phyloP scores from a whole-genome alignment of 306 rosid species.

The barrel medic (Medicago truncatula) region DNA sequence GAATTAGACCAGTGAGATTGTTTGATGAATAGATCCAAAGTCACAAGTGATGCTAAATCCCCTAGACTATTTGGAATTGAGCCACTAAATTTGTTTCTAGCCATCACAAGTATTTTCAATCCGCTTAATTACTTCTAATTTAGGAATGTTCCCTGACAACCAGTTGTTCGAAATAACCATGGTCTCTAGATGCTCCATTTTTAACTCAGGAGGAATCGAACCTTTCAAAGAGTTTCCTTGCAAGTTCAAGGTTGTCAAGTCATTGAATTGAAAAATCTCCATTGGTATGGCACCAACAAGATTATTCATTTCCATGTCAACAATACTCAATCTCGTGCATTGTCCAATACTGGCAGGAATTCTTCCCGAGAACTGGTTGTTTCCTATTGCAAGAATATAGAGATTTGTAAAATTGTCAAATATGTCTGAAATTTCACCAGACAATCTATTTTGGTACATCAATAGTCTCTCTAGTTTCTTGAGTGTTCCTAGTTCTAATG shows the following conservation, averaged over 20 bases:
- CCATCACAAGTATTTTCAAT: conserved; percentile 34
- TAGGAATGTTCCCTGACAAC: conserved; percentile 45
- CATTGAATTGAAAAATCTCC: conserved; percentile 45
- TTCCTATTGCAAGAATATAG: background rate
- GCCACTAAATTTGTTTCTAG: conserved; percentile 48
- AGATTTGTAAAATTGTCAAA: conserved; percentile 51
- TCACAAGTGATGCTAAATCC: conserved; percentile 37
- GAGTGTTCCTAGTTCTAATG: conserved; percentile 43
- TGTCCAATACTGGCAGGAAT: conserved; percentile 45
- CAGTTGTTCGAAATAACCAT: conserved; percentile 39
- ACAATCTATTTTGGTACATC: conserved; percentile 31
- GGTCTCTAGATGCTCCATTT: conserved; percentile 44
- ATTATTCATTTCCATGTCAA: conserved; percentile 34
- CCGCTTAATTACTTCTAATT: background rate
- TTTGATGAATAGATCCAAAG: conserved; percentile 54
- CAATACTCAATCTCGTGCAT: background rate
- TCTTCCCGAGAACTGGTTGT: conserved; percentile 42
- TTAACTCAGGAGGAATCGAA: conserved; percentile 36
- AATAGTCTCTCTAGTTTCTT: conserved; percentile 3
- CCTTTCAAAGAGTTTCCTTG: conserved; percentile 41
- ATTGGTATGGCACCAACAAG: conserved; percentile 49
- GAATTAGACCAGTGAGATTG: conserved; percentile 49
- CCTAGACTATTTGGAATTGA: conserved; percentile 46
- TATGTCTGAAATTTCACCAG: conserved; percentile 52
- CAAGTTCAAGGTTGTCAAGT: conserved; percentile 18